Conservation (phyloP, 2,329 filamentous ascomycete species). For the Fusarium pseudoanthophilum region DNA sequence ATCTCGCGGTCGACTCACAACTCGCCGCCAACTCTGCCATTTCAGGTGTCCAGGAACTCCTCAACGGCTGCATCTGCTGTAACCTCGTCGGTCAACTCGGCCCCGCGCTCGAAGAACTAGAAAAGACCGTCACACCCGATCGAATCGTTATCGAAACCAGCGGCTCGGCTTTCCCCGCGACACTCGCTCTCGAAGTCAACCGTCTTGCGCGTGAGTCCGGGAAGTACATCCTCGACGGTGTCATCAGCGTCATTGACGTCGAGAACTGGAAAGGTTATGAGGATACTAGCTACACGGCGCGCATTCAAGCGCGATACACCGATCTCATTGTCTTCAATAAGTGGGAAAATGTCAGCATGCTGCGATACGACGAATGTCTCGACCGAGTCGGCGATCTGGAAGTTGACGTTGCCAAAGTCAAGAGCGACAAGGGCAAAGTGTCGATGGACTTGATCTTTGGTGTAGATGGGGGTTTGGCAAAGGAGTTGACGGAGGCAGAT, state of each 20-base stretch:
- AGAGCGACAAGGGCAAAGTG: conserved; percentile 84
- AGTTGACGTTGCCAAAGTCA: conserved; percentile 83
- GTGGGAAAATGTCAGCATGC: conserved; percentile 82
- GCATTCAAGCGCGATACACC: conserved; percentile 88
- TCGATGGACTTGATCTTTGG: conserved; percentile 85
- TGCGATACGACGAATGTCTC: conserved; percentile 78
- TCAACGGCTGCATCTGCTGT: conserved; percentile 99
- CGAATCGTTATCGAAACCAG: conserved; percentile 95
- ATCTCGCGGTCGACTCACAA: conserved; percentile 92
- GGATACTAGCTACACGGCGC: conserved; percentile 88
- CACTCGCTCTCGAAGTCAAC: conserved; percentile 90
- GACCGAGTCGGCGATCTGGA: conserved; percentile 85
- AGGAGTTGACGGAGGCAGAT: conserved; percentile 58
- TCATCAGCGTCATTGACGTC: conserved; percentile 89
- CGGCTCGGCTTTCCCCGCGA: conserved; percentile 88
- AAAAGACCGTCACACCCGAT: conserved; percentile 69
- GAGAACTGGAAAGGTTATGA: conserved; percentile 97
- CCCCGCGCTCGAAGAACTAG: conserved; percentile 81
- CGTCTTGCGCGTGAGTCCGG: conserved; percentile 76
- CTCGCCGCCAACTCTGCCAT: conserved; percentile 86
- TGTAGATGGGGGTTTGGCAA: conserved; percentile 82
- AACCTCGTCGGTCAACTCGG: conserved; percentile 94
- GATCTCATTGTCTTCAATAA: conserved; percentile 94
- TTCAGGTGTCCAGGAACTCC: conserved; percentile 88
- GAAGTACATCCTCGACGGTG: conserved; percentile 82